These are phyloP conservation scores for Yamadazyma olivae DNA, from an alignment of 805 yeast species.

Conservation along the genomic window DNA sequence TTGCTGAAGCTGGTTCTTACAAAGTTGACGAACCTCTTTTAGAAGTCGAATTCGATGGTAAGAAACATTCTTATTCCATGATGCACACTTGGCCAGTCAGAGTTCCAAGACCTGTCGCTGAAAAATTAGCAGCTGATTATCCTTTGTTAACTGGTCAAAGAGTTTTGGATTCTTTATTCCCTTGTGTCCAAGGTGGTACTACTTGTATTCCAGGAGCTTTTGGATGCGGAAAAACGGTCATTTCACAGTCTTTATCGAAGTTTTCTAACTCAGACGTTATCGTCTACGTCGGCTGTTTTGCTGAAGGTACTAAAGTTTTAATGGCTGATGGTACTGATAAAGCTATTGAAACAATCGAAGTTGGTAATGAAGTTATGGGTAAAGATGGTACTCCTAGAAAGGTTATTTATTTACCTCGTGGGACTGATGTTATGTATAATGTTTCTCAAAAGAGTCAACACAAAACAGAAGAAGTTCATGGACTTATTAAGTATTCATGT, in stretches of 20 bases:
- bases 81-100: constrained; percentile 99
- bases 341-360: constrained; percentile 28
- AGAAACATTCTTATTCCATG: constrained; percentile 78
- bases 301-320: constrained; percentile 38
- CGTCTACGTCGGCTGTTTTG: constrained; percentile 72
- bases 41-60: constrained; percentile 94
- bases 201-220: constrained; percentile 99
- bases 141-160: constrained; percentile 98
- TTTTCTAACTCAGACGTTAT: constrained; percentile 97
- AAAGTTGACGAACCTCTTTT: constrained; percentile 83
- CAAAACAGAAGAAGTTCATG: constrained; percentile 10
- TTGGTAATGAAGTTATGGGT: constrained; percentile 42
- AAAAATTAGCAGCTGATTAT: constrained; percentile 87
- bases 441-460: constrained; percentile 26
- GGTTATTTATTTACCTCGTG: constrained; percentile 42
- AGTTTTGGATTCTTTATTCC: constrained; percentile 95
- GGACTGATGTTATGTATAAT: constrained; percentile 40
- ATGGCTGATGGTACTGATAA: constrained; percentile 41
- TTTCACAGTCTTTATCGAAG: constrained; percentile 95
- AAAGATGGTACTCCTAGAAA: constrained; percentile 39
- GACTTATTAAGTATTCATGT: constrained; percentile 25
- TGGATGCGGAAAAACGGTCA: constrained; percentile 99
- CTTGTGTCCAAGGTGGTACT: constrained; percentile 99
- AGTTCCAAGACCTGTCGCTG: constrained; percentile 98
- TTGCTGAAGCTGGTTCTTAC: constrained; percentile 90